Evolutionary conservation across 805 yeast species (phyloP).

Genomic region (Hanseniaspora mollemarum): DNA sequence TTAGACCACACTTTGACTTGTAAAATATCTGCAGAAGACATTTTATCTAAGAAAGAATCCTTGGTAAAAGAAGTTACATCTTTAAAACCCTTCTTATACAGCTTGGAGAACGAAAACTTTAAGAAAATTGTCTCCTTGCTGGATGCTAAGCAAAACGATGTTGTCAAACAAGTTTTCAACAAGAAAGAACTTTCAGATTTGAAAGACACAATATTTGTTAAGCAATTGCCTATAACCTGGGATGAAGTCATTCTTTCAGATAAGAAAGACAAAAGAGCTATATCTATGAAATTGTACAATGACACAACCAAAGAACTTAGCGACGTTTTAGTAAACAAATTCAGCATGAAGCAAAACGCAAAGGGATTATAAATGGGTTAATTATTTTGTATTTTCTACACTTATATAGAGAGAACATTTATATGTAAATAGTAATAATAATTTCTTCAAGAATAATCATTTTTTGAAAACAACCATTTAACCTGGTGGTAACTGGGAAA

Average conservation of each 20-base stretch:
- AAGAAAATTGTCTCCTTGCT: conserved; percentile 14
- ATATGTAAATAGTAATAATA: background rate
- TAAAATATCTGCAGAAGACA: conserved; percentile 30
- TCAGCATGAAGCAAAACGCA: conserved; percentile 1
- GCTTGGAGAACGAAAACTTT: conserved; percentile 13
- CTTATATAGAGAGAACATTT: background rate
- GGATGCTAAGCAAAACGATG: background rate
- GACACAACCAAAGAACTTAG: conserved; percentile 43
- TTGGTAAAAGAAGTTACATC: conserved; percentile 17
- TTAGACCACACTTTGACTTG: conserved; percentile 24
- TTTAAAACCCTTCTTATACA: conserved; percentile 12
- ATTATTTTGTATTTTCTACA: background rate
- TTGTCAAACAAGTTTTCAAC: conserved; percentile 6
- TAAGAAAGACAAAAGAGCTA: conserved; percentile 38
- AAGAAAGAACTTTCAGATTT: background rate
- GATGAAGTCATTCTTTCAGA: conserved; percentile 29
- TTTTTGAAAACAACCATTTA: conserved; percentile 28
- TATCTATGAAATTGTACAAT: conserved; percentile 50
- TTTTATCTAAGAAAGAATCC: conserved; percentile 21
- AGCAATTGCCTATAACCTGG: conserved; percentile 37
- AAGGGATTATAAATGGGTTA: background rate
- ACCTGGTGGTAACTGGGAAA: conserved; percentile 91
- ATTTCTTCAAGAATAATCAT: background rate
- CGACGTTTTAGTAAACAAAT: conserved; percentile 22
- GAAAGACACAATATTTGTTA: conserved; percentile 2